Evolutionary conservation across 179 eudicot species (phyloP).

Genomic region (Silene noctiflora): DNA sequence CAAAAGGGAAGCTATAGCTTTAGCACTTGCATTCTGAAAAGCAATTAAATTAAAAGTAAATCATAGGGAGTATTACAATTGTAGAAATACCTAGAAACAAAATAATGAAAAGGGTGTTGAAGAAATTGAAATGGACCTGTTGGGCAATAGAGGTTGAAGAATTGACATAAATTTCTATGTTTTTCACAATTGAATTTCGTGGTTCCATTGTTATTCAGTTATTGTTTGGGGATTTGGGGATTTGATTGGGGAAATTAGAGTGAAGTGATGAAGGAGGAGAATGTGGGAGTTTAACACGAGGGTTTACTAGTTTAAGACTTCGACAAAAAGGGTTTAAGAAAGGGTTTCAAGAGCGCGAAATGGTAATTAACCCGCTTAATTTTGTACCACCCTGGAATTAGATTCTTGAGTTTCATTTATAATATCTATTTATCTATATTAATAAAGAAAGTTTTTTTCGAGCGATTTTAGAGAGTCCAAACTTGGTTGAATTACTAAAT

Average conservation of each 20-base stretch:
- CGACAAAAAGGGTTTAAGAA: neutral
- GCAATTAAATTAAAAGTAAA: neutral
- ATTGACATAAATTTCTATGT: slow-evolving; percentile 66
- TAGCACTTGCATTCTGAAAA: slow-evolving; percentile 55
- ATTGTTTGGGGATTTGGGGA: neutral
- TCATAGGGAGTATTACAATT: neutral
- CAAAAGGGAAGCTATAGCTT: slow-evolving; percentile 61
- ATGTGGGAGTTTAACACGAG: neutral
- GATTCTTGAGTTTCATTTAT: no score
- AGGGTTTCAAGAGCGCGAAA: no score
- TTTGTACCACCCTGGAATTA: no score
- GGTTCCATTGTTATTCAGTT: slow-evolving; percentile 39
- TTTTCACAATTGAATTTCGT: slow-evolving; percentile 36
- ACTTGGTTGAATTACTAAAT: no score
- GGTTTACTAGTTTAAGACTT: neutral
- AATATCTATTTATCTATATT: no score
- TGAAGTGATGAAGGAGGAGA: neutral
- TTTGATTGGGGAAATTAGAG: neutral
- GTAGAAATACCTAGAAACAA: neutral
- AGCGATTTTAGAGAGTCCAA: no score
- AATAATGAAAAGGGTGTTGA: slow-evolving; percentile 6
- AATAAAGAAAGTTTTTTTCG: no score
- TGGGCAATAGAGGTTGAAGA: slow-evolving; percentile 55
- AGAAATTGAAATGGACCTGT: slow-evolving; percentile 55
- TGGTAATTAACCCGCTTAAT: no score